A percentile compares a stretch with the other conserved stretches of the same genome.
These are phyloP conservation scores for Inonotus obliquus DNA, from an alignment of 1,284 basidiomycete species.

Conservation along the genomic window DNA sequence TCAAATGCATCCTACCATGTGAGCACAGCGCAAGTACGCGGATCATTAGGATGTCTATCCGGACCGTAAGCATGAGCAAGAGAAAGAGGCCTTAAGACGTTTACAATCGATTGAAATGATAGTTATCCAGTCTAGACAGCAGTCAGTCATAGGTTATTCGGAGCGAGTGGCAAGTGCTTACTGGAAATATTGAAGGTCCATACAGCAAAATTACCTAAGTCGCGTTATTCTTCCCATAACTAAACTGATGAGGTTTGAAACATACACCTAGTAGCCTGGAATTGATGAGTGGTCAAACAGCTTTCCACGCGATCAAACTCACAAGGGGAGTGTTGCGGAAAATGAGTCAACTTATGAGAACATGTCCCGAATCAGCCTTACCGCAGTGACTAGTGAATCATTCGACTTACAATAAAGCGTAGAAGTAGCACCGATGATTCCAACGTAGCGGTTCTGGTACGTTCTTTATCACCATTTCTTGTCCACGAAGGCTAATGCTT, in stretches of 20 bases:
- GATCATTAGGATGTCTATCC: background rate
- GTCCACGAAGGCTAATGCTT: background rate
- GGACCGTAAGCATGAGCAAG: background rate
- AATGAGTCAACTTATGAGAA: background rate
- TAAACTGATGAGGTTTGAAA: too few species aligned
- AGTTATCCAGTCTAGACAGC: background rate
- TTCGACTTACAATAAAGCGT: background rate
- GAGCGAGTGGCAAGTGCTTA: background rate
- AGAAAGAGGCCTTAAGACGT: background rate
- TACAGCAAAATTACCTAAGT: background rate
- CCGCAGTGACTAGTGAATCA: background rate
- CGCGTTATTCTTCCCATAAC: background rate
- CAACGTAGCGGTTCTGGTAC: slow-evolving; percentile 4
- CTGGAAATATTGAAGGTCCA: background rate
- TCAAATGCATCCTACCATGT: background rate
- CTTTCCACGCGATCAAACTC: background rate
- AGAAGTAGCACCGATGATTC: background rate
- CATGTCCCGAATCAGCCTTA: background rate
- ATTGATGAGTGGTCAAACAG: background rate
- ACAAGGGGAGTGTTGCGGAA: background rate
- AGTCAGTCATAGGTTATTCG: background rate
- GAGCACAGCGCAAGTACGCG: background rate
- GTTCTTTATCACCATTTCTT: background rate
- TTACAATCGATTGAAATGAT: background rate
- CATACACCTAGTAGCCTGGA: background rate